phyloP scores from a whole-genome alignment of 768 basidiomycete genomes.

The Tulasnella sp. region DNA sequence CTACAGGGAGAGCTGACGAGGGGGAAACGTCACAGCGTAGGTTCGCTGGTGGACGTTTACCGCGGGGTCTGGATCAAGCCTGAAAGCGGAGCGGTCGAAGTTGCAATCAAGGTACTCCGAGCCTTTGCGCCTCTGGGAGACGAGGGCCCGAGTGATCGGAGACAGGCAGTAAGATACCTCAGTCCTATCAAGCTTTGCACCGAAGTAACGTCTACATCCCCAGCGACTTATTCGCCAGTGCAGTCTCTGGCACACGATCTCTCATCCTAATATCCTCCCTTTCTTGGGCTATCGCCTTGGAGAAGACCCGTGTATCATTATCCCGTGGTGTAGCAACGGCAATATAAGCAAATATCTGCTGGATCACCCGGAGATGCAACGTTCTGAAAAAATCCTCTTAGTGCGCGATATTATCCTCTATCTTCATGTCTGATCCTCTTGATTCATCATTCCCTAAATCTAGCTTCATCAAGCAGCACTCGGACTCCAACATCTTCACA shows the following conservation, averaged over 20 bases:
- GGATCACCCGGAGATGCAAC: neutral
- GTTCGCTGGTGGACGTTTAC: neutral
- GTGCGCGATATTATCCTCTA: neutral
- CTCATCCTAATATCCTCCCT: neutral
- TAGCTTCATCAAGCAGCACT: neutral
- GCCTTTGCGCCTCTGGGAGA: neutral
- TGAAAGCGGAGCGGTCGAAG: neutral
- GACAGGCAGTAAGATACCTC: neutral
- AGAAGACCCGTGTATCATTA: neutral
- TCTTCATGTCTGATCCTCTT: neutral
- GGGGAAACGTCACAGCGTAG: neutral
- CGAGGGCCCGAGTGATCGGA: neutral
- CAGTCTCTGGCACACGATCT: no score
- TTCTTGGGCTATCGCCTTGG: neutral
- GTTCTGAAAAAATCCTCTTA: neutral
- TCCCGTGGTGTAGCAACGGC: neutral
- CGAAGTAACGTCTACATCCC: neutral
- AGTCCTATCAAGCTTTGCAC: neutral
- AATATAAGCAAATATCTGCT: neutral
- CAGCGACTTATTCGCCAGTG: neutral
- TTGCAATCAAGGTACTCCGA: neutral
- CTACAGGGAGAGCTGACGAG: neutral
- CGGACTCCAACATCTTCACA: neutral
- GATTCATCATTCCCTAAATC: no score
- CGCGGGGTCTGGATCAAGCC: neutral